phyloP scores from a whole-genome alignment of 495 filamentous ascomycete species.

The Thermothielavioides terrestris region DNA sequence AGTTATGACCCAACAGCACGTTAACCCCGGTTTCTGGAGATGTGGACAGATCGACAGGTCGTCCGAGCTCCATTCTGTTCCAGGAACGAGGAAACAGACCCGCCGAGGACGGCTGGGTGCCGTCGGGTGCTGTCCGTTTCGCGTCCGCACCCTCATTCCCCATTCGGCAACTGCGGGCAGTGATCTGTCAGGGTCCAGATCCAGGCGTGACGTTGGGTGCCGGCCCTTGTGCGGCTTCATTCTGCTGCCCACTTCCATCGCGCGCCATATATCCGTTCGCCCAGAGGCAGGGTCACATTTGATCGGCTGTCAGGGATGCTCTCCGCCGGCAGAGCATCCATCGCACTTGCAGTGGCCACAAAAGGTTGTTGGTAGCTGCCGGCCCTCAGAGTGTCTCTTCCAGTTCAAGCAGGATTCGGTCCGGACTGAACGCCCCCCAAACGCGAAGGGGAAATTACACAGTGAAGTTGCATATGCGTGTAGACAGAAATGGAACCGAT shows the following conservation, averaged over 20 bases:
- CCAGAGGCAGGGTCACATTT: neutral
- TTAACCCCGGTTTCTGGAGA: slow-evolving; percentile 18
- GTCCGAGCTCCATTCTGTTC: slow-evolving; percentile 3
- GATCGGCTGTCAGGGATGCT: neutral
- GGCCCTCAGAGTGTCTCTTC: neutral
- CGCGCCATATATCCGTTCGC: neutral
- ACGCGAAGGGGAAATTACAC: too few species aligned
- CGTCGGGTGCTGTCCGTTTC: neutral
- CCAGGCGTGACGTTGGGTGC: neutral
- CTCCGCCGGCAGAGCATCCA: neutral
- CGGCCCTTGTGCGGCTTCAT: slow-evolving; percentile 1
- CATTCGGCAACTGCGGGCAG: neutral
- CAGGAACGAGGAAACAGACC: slow-evolving; percentile 13
- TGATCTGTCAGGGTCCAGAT: neutral
- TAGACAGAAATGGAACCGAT: neutral
- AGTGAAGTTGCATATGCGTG: neutral
- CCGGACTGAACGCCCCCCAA: too few species aligned
- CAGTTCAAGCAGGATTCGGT: neutral
- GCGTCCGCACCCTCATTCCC: neutral
- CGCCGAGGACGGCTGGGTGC: neutral
- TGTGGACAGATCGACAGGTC: neutral
- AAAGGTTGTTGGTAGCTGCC: neutral
- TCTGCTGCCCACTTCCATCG: neutral
- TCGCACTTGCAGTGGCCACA: neutral
- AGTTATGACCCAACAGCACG: slow-evolving; percentile 8